A percentile compares a stretch with the other conserved stretches of the same genome.
Evolutionary conservation across 2,329 filamentous ascomycete species (phyloP).

Genomic region (Amesomyces nigricolor): DNA sequence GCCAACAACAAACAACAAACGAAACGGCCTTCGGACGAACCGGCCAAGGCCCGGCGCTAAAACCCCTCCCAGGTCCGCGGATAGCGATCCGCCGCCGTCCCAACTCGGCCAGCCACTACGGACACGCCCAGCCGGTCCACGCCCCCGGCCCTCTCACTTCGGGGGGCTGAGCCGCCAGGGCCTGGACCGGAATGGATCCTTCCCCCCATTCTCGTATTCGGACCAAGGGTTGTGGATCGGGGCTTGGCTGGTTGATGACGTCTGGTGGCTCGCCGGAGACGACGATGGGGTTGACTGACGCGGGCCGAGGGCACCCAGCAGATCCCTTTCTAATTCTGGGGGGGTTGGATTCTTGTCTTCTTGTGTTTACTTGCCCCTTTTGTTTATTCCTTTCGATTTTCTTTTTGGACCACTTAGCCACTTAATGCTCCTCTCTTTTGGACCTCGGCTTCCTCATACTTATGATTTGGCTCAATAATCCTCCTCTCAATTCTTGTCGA

Average conservation of each 20-base stretch:
- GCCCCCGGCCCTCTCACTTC: background rate
- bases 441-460: no score
- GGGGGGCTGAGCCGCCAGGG: background rate
- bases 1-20: background rate
- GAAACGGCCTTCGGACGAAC: constrained; percentile 1
- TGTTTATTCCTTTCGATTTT: no score
- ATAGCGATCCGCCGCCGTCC: background rate
- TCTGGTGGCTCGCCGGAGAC: background rate
- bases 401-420: no score
- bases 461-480: no score
- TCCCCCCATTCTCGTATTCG: background rate
- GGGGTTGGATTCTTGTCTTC: no score
- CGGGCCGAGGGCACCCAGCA: background rate
- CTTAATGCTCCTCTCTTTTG: no score
- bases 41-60: background rate
- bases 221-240: background rate
- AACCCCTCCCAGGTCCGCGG: background rate
- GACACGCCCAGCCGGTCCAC: background rate
- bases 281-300: background rate
- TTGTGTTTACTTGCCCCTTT: no score
- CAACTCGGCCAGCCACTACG: background rate
- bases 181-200: background rate
- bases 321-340: background rate
- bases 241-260: background rate
- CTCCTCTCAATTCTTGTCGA: no score